Evolutionary conservation across 192 early-diverging fungal species (phyloP), one percentile per base, ranked within the genome.

Genomic region (Coemansia sp.): DNA sequence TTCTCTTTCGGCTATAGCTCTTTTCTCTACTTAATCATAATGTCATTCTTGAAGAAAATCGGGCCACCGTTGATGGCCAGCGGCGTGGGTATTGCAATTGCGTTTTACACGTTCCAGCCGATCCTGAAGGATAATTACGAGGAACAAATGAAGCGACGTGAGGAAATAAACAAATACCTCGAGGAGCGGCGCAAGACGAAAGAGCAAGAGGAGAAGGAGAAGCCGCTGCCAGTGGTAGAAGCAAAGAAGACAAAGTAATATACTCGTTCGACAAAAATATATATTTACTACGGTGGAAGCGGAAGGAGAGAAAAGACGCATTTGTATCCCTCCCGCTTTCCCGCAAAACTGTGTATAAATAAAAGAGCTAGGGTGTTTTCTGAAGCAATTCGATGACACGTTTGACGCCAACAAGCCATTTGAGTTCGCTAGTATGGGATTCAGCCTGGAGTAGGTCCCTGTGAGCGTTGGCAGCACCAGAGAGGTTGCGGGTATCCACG

Each of bases 341-440:
- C 33, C 33, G 4, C 33, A 34, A 34, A 34, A 34, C 9, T 40
- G 2, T 40, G 38, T 40, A 25, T 22, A 59, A 40, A 22, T 47
- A 64, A 41, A 48, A n/a, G n/a, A n/a, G n/a, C n/a, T n/a, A n/a
- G n/a, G n/a, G n/a, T n/a, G n/a, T n/a, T 38, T 68, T 71, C 55
- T 67, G 64, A 9, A 50, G 38, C 27, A 80, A 59, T 34, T 81
- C 79, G 25, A 81, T 68, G 6, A 72, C 30, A 13, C 79, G 72
- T 48, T 75, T 75, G n/a, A 81, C n/a, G 13, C 68, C 79, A 20
- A 81, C 64, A 31, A 81, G 72, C 79, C 79, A 81, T 30, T 64
- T 64, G 45, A 70, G 68, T 38, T 81, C 79, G 1, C 54, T 17
- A 14, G 74, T 73, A 25, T 68, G 55, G 1, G 45, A 13, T 1